phyloP scores from a whole-genome alignment of 192 early-diverging fungal species.

The Lunasporangiospora selenospora region DNA sequence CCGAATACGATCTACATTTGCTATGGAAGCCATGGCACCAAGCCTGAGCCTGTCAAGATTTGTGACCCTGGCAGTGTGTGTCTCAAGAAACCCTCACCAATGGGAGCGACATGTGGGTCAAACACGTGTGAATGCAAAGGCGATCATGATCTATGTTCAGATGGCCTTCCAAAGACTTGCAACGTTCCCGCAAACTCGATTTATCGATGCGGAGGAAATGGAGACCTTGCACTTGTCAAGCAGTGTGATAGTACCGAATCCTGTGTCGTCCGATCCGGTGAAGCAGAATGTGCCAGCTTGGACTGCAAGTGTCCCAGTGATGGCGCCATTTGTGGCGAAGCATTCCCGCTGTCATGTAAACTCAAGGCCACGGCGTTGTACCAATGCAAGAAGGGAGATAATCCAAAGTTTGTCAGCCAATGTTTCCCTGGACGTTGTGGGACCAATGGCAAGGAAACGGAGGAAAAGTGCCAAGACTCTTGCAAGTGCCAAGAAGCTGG shows the following conservation, averaged over 20 bases:
- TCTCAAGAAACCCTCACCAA: neutral
- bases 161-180: neutral
- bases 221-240: neutral
- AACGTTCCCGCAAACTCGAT: neutral
- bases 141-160: neutral
- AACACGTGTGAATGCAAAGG: neutral
- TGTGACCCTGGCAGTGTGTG: neutral
- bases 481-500: constrained; percentile 13
- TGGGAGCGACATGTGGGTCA: neutral
- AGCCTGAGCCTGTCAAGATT: neutral
- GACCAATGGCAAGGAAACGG: neutral
- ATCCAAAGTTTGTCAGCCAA: neutral
- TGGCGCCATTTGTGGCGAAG: neutral
- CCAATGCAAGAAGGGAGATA: neutral
- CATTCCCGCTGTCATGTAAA: neutral
- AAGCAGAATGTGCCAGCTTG: neutral
- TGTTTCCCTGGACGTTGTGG: neutral
- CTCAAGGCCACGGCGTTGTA: neutral
- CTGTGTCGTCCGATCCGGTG: neutral
- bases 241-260: neutral
- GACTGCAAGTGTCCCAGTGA: constrained; percentile 2
- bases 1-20: constrained; percentile 2
- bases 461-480: constrained; percentile 5
- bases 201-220: neutral
- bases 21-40: neutral